Conservation (phyloP, 257 asterid genomes). For the Henckelia pumila region DNA sequence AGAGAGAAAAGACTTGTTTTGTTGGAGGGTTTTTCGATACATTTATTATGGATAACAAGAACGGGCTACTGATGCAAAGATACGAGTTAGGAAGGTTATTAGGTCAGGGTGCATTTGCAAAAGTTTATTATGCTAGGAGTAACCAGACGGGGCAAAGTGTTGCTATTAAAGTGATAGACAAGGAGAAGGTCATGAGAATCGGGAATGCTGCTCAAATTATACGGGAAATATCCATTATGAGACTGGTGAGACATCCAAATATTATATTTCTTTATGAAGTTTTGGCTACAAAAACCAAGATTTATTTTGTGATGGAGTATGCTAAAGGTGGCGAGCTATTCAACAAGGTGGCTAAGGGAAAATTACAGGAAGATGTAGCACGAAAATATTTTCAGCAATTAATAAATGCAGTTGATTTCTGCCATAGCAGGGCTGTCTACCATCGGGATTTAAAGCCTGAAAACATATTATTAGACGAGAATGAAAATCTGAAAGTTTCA, state of each 20-base stretch:
- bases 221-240: conserved; percentile 74
- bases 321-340: conserved; percentile 87
- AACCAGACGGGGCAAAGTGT: conserved; percentile 59
- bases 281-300: conserved; percentile 83
- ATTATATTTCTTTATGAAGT: conserved; percentile 72
- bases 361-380: conserved; percentile 58
- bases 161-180: conserved; percentile 77
- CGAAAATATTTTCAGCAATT: conserved; percentile 61
- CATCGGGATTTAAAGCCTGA: conserved; percentile 88
- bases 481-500: conserved; percentile 59
- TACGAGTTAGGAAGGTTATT: conserved; percentile 76
- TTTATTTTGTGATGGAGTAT: conserved; percentile 71
- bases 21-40: conserved; percentile 19
- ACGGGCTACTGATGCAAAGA: conserved; percentile 50
- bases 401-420: conserved; percentile 68
- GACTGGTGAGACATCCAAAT: conserved; percentile 64
- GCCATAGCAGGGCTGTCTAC: conserved; percentile 82
- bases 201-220: conserved; percentile 65
- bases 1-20: conserved; percentile 13
- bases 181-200: conserved; percentile 50
- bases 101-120: conserved; percentile 86
- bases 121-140: conserved; percentile 63
- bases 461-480: conserved; percentile 66
- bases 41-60: conserved; percentile 48
- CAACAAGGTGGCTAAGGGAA: conserved; percentile 61